Evolutionary conservation across 768 basidiomycete genomes (phyloP).

Genomic region (Roridomyces roridus): DNA sequence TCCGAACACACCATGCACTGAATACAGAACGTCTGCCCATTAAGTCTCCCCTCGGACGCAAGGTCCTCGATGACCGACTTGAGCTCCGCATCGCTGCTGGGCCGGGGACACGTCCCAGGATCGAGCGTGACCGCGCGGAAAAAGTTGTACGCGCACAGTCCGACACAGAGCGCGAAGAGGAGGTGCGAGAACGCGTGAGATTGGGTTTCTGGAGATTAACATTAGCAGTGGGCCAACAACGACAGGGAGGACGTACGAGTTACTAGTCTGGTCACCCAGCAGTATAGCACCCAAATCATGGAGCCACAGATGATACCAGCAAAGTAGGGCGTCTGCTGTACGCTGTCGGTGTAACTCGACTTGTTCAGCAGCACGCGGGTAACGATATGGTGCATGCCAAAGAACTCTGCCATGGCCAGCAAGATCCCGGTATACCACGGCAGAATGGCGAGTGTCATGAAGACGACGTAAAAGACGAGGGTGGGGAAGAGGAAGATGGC

Average conservation of each 20-base stretch:
- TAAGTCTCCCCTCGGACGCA: constrained; percentile 85
- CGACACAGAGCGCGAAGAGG: constrained; percentile 71
- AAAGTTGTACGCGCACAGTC: constrained; percentile 87
- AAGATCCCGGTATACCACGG: constrained; percentile 92
- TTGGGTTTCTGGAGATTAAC: constrained; percentile 64
- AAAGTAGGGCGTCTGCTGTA: constrained; percentile 91
- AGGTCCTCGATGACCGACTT: constrained; percentile 93
- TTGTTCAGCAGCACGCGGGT: constrained; percentile 87
- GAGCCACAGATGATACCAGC: constrained; percentile 87
- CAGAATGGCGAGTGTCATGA: constrained; percentile 80
- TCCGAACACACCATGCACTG: constrained; percentile 81
- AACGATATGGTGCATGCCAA: constrained; percentile 92
- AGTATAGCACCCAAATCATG: constrained; percentile 85
- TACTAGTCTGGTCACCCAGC: constrained; percentile 82
- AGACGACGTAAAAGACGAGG: constrained; percentile 81
- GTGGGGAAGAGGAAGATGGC: constrained; percentile 82
- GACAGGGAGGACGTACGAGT: constrained; percentile 55
- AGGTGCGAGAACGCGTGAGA: constrained; percentile 79
- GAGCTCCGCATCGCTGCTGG: constrained; percentile 82
- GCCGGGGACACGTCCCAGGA: constrained; percentile 86
- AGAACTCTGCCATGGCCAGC: constrained; percentile 86
- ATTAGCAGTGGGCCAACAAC: not conserved
- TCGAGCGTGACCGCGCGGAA: constrained; percentile 90
- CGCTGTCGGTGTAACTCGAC: constrained; percentile 79
- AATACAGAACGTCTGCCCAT: constrained; percentile 97